phyloP scores from a whole-genome alignment of 352 stramenopile genomes.

The Phytophthora agathidicida region DNA sequence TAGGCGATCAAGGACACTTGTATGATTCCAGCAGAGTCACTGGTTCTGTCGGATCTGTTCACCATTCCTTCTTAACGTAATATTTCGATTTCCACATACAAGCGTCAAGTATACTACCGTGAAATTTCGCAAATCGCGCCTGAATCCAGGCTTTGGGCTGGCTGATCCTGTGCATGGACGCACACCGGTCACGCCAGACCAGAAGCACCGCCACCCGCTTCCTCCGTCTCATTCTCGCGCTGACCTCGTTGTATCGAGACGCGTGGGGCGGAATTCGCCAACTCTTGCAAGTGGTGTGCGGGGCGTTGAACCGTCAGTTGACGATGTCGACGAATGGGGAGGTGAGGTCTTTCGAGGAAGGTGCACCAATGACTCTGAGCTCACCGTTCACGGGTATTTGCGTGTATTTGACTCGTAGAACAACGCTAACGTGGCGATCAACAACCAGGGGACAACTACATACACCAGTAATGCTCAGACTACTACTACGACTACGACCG shows the following conservation, averaged over 20 bases:
- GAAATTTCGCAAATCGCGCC: constrained; percentile 5
- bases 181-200: constrained; percentile 15
- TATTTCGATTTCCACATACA: constrained; percentile 23
- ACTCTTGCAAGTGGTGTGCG: neutral
- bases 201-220: constrained; percentile 20
- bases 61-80: neutral
- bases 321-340: constrained; percentile 21
- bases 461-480: constrained; percentile 29
- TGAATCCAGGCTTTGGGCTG: constrained; percentile 6
- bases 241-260: constrained; percentile 8
- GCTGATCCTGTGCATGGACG: constrained; percentile 23
- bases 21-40: neutral
- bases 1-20: neutral
- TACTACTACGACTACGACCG: constrained; percentile 20
- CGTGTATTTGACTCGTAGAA: neutral
- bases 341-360: constrained; percentile 10
- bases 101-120: constrained; percentile 11
- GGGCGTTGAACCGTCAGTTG: neutral
- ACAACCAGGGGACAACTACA: constrained; percentile 16
- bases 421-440: constrained; percentile 5
- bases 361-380: neutral
- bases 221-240: constrained; percentile 9
- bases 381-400: constrained; percentile 12
- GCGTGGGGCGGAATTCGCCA: neutral
- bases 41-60: neutral